A percentile compares a stretch with the other conserved stretches of the same genome.
phyloP scores from a whole-genome alignment of 1,139 yeast genomes.

The Taphrina communis region DNA sequence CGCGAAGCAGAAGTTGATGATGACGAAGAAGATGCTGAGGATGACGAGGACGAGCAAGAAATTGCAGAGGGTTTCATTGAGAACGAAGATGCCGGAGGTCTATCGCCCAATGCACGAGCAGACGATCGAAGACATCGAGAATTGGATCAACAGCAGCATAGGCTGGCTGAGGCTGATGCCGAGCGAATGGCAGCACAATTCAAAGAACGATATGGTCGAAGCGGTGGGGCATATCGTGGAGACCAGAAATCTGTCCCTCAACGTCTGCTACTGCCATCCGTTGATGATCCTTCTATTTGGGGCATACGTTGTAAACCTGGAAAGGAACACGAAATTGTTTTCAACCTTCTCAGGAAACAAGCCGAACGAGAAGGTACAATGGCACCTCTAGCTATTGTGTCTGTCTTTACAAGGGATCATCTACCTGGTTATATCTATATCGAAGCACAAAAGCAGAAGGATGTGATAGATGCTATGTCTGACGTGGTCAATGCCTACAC shows the following conservation, averaged over 20 bases:
- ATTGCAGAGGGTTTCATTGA: constrained; percentile 65
- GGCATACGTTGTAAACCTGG: constrained; percentile 94
- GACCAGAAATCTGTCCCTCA: constrained; percentile 91
- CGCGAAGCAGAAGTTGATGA: constrained; percentile 99
- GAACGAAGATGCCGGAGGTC: constrained; percentile 62
- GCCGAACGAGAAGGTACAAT: constrained; percentile 66
- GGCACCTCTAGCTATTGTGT: constrained; percentile 72
- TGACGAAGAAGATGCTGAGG: constrained; percentile 94
- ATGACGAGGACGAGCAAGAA: constrained; percentile 86
- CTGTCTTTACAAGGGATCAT: constrained; percentile 95
- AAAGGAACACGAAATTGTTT: constrained; percentile 86
- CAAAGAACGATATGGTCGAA: constrained; percentile 89
- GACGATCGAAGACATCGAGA: constrained; percentile 84
- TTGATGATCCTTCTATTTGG: constrained; percentile 95
- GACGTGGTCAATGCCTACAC: constrained; percentile 91
- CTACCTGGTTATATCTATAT: constrained; percentile 89
- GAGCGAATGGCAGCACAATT: constrained; percentile 91
- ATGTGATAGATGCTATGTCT: constrained; percentile 82
- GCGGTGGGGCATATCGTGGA: constrained; percentile 83
- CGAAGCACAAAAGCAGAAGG: constrained; percentile 92
- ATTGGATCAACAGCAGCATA: constrained; percentile 86
- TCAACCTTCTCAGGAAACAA: constrained; percentile 81
- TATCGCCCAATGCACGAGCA: constrained; percentile 48
- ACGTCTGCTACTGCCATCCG: constrained; percentile 89
- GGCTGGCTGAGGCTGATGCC: constrained; percentile 92